Conservation (phyloP, 1,284 basidiomycete genomes). For the Cryptococcus sp. region DNA sequence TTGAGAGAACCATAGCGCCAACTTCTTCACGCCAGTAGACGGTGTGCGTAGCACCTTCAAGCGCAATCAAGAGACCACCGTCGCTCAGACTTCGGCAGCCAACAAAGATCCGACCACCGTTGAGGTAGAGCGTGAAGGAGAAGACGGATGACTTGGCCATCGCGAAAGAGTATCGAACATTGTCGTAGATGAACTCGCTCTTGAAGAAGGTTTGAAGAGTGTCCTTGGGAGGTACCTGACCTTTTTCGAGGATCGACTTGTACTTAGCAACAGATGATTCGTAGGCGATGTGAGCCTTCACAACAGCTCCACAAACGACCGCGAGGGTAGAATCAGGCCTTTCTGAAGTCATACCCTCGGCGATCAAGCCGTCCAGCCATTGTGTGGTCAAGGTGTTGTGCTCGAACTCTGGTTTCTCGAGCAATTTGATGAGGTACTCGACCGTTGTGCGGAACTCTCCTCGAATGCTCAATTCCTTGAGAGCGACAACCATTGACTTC, state of each 20-base stretch:
- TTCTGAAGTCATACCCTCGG: constrained; percentile 90
- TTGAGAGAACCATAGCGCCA: constrained; percentile 86
- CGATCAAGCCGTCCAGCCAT: constrained; percentile 97
- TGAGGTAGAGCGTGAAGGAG: constrained; percentile 92
- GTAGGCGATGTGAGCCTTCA: constrained; percentile 88
- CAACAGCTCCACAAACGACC: constrained; percentile 95
- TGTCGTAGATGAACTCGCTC: constrained; percentile 98
- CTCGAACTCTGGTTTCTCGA: constrained; percentile 95
- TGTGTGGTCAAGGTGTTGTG: constrained; percentile 98
- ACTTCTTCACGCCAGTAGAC: constrained; percentile 99
- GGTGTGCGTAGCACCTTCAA: constrained; percentile 94
- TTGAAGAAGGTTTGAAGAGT: constrained; percentile 95
- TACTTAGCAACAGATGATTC: constrained; percentile 91
- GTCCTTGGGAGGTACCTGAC: constrained; percentile 89
- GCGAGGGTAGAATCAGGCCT: constrained; percentile 89
- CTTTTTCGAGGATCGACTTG: constrained; percentile 94
- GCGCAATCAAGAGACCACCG: constrained; percentile 86
- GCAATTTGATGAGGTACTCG: constrained; percentile 96
- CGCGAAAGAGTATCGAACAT: constrained; percentile 92
- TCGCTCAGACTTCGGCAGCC: constrained; percentile 90
- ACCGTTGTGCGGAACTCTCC: constrained; percentile 99
- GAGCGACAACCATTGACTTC: constrained; percentile 99
- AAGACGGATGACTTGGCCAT: constrained; percentile 86
- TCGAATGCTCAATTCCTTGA: constrained; percentile 97
- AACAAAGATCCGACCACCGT: constrained; percentile 87